Evolutionary conservation across 2,329 filamentous ascomycete genomes (phyloP), one percentile per base, ranked within the genome.

Genomic region (Trichophyton verrucosum): DNA sequence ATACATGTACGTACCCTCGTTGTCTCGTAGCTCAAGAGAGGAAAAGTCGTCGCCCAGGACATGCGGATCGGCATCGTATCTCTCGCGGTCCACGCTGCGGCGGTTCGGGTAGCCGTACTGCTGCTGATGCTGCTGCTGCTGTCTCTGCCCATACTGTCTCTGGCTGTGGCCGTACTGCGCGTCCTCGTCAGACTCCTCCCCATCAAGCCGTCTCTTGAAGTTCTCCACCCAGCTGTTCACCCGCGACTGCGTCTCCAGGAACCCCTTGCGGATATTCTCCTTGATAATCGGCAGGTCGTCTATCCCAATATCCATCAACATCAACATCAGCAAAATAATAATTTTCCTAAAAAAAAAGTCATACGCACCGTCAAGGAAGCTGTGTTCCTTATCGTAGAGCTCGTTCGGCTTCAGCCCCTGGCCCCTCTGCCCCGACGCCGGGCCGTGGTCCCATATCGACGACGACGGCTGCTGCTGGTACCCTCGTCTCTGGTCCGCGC

Each of bases 31-130:
- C 68, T 86, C 82, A 5, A 87, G 76, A 46, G 80, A 78, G 60
- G 83, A 81, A 75, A 99, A 97, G 70, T 97, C 91, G 68, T 96
- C 92, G 64, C 86, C 86, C 36, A 99, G 80, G 42, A 97, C 84
- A 70, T 91, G 85, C 33, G 92, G 94, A 71, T 99, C 94, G 30
- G 91, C 91, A 72, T 99, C 94, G 71, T 99, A 99, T 61, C 90
- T 86, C 67, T 91, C 87, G 64, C 91, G 90, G 72, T 97, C 92
- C 46, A 87, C 87, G 71, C 91, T 96, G 68, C 88, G 80, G 62
- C 80, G 82, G 60, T 82, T 79, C 60, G 84, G 75, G 24, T 77
- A 75, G 40, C 72, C 62, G 67, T 74, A 68, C 60, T 36, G 33
- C 62, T 60, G 42, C 44, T 36, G 24, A 2, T n/a, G 27, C n/a